Conservation (phyloP, 305 asterid species). For the Striga hermonthica region DNA sequence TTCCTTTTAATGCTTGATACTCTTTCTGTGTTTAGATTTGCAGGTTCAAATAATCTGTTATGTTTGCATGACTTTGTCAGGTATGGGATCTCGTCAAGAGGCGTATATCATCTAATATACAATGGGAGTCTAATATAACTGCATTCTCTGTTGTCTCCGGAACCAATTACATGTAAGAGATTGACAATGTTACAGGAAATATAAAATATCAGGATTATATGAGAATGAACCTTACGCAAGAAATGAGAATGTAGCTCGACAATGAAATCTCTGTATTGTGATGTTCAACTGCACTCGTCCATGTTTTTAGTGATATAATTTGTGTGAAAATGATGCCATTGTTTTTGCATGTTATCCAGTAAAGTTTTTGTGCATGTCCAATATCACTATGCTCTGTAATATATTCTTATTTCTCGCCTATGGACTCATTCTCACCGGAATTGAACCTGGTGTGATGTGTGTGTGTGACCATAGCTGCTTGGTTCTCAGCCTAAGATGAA, state of each 20-base stretch:
- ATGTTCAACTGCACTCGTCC: too few relatives aligned
- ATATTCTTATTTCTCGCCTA: too few relatives aligned
- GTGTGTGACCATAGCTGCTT: conserved; percentile 16
- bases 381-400: too few relatives aligned
- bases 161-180: conserved; percentile 82
- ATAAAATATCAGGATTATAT: too few relatives aligned
- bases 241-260: too few relatives aligned
- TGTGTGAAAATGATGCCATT: too few relatives aligned
- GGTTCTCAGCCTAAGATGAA: conserved; percentile 17
- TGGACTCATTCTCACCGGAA: too few relatives aligned
- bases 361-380: too few relatives aligned
- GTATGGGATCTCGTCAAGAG: conserved; percentile 92
- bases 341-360: too few relatives aligned
- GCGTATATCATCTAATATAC: conserved; percentile 54
- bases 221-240: too few relatives aligned
- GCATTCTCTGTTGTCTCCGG: conserved; percentile 73
- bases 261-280: too few relatives aligned
- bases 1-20: conserved; percentile 24
- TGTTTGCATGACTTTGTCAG: conserved; percentile 42
- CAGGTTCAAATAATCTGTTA: background rate
- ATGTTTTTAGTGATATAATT: too few relatives aligned
- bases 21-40: background rate
- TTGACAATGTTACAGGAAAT: conserved; percentile 5
- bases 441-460: background rate
- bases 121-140: conserved; percentile 95